These are phyloP conservation scores for Apophysomyces ossiformis DNA, from an alignment of 371 early-diverging fungal genomes.

Conservation along the genomic window DNA sequence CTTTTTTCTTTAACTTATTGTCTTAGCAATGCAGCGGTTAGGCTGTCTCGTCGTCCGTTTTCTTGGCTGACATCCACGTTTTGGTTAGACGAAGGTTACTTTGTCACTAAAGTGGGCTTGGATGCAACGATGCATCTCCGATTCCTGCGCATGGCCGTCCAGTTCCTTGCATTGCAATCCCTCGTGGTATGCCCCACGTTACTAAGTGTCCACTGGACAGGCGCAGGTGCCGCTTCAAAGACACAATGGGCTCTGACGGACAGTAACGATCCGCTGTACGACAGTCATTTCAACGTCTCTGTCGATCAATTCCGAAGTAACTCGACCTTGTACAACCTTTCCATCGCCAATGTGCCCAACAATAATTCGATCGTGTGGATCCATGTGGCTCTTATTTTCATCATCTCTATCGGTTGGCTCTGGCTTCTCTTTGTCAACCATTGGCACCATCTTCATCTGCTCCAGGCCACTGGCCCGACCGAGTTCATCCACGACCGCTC, in stretches of 20 bases:
- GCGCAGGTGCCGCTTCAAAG: background rate
- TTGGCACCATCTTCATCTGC: slow-evolving; percentile 46
- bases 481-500: slow-evolving; percentile 28
- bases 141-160: slow-evolving; percentile 67
- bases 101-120: slow-evolving; percentile 58
- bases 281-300: slow-evolving; percentile 3
- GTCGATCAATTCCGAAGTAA: slow-evolving; percentile 34
- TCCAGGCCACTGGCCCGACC: slow-evolving; percentile 23
- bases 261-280: slow-evolving; percentile 20
- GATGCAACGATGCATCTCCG: slow-evolving; percentile 74
- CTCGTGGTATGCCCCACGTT: slow-evolving; percentile 53
- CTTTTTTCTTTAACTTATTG: background rate
- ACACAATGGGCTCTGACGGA: slow-evolving; percentile 16
- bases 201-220: slow-evolving; percentile 56
- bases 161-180: slow-evolving; percentile 54
- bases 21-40: slow-evolving; percentile 45
- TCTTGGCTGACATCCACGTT: slow-evolving; percentile 50
- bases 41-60: slow-evolving; percentile 48
- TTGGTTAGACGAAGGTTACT: slow-evolving; percentile 47
- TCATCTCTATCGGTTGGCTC: slow-evolving; percentile 45
- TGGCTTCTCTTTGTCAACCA: slow-evolving; percentile 57
- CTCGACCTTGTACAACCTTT: slow-evolving; percentile 44
- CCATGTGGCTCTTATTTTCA: slow-evolving; percentile 43
- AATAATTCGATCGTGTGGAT: slow-evolving; percentile 41
- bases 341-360: slow-evolving; percentile 48